Conservation (phyloP, 148 eudicot species). For the Fagopyrum homotropicum region DNA sequence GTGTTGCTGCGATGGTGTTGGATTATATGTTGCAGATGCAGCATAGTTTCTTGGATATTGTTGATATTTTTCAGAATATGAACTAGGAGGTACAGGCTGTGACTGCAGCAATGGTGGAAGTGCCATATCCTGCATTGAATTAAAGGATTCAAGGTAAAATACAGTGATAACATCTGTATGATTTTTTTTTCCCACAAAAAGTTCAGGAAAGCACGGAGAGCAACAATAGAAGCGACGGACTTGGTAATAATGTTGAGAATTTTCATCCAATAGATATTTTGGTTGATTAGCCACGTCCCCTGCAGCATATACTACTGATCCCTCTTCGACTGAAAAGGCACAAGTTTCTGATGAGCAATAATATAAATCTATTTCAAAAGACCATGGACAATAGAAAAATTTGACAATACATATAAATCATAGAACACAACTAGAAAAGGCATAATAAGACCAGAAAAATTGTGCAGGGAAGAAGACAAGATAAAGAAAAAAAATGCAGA, state of each 20-base stretch:
- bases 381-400: neutral
- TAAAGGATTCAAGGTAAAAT: neutral
- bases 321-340: neutral
- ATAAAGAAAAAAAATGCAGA: no score
- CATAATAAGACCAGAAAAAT: no score
- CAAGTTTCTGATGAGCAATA: neutral
- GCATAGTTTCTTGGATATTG: conserved; percentile 42
- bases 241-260: conserved; percentile 53
- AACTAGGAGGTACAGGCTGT: conserved; percentile 14
- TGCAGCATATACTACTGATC: neutral
- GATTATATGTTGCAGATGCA: conserved; percentile 45
- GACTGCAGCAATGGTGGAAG: conserved; percentile 19
- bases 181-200: neutral
- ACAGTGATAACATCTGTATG: neutral
- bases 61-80: conserved; percentile 43
- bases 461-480: no score
- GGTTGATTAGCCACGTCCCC: neutral
- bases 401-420: neutral
- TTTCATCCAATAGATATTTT: conserved; percentile 16
- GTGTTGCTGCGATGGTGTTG: conserved; percentile 33
- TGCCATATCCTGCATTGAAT: conserved; percentile 29
- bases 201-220: neutral
- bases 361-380: neutral
- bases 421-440: neutral
- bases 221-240: conserved; percentile 21